A percentile compares a stretch with the other conserved stretches of the same genome.
Evolutionary conservation across 768 basidiomycete genomes (phyloP).

Genomic region (Suillus spraguei): DNA sequence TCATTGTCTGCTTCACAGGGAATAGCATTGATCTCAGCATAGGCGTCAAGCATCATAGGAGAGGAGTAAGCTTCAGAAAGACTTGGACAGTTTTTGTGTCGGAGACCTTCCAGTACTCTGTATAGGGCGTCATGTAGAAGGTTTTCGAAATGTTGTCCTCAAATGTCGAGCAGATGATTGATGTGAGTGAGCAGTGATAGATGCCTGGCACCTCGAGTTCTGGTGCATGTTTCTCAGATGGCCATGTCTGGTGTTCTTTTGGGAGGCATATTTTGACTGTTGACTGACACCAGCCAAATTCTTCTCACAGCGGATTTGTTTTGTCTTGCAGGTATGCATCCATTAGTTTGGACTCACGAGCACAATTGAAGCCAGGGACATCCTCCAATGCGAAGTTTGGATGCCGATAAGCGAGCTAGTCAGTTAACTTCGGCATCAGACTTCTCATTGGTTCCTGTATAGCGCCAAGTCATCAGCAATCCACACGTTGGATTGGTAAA

Average conservation of each 20-base stretch:
- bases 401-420: constrained; percentile 23
- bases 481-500: constrained; percentile 22
- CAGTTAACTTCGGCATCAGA: constrained; percentile 27
- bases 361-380: constrained; percentile 26
- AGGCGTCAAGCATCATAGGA: not conserved
- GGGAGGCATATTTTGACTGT: constrained; percentile 26
- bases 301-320: constrained; percentile 17
- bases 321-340: constrained; percentile 17
- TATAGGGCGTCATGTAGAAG: too few relatives aligned
- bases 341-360: constrained; percentile 18
- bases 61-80: not conserved
- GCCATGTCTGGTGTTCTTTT: constrained; percentile 11
- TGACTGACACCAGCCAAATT: constrained; percentile 25
- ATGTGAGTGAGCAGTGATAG: too few relatives aligned
- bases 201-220: too few relatives aligned
- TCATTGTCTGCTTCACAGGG: constrained; percentile 14
- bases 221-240: constrained; percentile 25
- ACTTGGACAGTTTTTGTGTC: constrained; percentile 16
- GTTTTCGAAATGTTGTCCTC: constrained; percentile 8
- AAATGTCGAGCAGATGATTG: constrained; percentile 8
- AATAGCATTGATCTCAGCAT: constrained; percentile 12
- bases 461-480: constrained; percentile 2
- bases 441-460: constrained; percentile 18
- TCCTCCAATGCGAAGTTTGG: constrained; percentile 1
- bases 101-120: constrained; percentile 20